phyloP scores from a whole-genome alignment of 2,329 filamentous ascomycete genomes.

The Colletotrichum navitas region DNA sequence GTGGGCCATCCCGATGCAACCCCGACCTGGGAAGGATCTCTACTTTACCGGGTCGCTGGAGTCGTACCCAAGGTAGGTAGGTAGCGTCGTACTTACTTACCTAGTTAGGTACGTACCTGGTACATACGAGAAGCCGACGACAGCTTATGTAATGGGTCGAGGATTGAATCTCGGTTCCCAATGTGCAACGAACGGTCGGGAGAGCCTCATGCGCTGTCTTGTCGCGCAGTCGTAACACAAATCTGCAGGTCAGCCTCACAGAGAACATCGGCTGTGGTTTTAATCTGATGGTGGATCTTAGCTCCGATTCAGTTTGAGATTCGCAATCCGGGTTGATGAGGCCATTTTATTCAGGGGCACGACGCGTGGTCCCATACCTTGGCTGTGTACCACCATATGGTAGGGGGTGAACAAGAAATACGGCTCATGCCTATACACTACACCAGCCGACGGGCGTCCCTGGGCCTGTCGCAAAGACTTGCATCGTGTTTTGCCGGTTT shows the following conservation, averaged over 20 bases:
- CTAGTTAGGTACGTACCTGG: background rate
- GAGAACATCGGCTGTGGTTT: background rate
- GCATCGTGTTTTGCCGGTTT: background rate
- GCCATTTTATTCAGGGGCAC: background rate
- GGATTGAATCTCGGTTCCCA: slow-evolving; percentile 19
- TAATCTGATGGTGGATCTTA: background rate
- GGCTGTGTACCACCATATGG: background rate
- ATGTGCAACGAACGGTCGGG: slow-evolving; percentile 10
- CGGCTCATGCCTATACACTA: background rate
- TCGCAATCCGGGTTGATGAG: background rate
- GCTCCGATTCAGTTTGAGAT: background rate
- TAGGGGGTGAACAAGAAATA: too few relatives aligned
- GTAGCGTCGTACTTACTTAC: background rate
- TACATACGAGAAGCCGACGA: background rate
- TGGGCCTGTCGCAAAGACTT: slow-evolving; percentile 5
- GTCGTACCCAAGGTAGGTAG: background rate
- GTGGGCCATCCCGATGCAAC: slow-evolving; percentile 27
- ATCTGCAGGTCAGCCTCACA: background rate
- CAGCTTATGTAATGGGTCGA: slow-evolving; percentile 14
- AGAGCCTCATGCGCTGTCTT: slow-evolving; percentile 15
- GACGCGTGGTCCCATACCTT: background rate
- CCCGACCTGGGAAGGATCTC: slow-evolving; percentile 5
- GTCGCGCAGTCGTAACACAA: background rate
- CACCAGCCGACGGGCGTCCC: background rate
- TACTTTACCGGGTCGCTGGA: slow-evolving; percentile 34